Conservation (phyloP, 768 basidiomycete species). For the Chalciporus sphaerocephalus region DNA sequence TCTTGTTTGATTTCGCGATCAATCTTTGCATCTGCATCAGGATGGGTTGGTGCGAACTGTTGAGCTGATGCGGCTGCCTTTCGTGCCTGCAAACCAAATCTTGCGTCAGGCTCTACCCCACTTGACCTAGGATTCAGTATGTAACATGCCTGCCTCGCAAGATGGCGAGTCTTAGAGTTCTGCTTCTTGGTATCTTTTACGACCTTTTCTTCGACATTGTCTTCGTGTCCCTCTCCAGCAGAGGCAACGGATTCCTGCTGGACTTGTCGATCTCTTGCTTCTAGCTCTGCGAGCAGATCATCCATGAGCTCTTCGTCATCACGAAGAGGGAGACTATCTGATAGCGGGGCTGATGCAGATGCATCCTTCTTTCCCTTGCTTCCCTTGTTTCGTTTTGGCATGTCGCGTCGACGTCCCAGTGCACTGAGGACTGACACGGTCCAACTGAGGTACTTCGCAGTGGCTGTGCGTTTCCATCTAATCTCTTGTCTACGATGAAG, state of each 20-base stretch:
- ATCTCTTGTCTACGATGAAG: too few relatives aligned
- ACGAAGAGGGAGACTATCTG: constrained; percentile 28
- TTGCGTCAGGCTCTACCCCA: constrained; percentile 1
- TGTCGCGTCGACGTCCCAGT: not conserved
- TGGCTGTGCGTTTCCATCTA: not conserved
- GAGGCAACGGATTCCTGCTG: constrained; percentile 48
- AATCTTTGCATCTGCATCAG: constrained; percentile 54
- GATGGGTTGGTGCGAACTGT: constrained; percentile 47
- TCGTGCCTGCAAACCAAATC: constrained; percentile 47
- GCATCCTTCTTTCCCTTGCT: constrained; percentile 52
- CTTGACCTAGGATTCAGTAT: not conserved
- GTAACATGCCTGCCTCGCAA: constrained; percentile 63
- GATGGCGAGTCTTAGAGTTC: constrained; percentile 59
- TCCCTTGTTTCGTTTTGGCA: constrained; percentile 52
- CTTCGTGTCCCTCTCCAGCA: constrained; percentile 35
- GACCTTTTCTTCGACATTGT: constrained; percentile 16
- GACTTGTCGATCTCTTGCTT: constrained; percentile 51
- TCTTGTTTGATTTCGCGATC: constrained; percentile 67
- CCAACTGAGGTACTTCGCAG: too few relatives aligned
- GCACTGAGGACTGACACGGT: too few relatives aligned
- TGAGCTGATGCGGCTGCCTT: constrained; percentile 65
- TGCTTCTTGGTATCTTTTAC: constrained; percentile 38
- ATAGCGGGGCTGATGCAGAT: constrained; percentile 24
- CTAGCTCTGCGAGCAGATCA: constrained; percentile 73
- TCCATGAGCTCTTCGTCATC: constrained; percentile 65